Conservation (phyloP, 23 red algal genomes). For the Gracilaria caudata region DNA sequence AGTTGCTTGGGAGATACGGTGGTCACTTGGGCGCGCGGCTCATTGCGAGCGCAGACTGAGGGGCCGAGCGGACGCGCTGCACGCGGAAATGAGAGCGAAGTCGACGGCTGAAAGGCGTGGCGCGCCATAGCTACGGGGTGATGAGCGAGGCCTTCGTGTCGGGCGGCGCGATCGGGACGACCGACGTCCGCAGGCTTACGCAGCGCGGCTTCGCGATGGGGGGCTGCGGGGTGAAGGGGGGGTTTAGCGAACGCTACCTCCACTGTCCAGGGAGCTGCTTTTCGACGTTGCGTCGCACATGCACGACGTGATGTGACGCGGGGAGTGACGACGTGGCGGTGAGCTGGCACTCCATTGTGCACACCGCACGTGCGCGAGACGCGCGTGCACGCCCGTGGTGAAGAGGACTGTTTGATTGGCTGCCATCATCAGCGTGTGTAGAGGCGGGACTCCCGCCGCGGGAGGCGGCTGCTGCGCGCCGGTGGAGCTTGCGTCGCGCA, state of each 20-base stretch:
- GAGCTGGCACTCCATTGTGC: not conserved
- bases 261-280: too few species aligned
- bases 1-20: constrained; percentile 33
- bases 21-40: not conserved
- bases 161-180: not conserved
- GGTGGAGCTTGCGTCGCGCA: too few species aligned
- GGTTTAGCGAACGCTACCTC: too few species aligned
- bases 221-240: too few species aligned
- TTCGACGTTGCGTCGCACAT: too few species aligned
- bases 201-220: too few species aligned
- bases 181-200: too few species aligned
- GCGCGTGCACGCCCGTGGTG: too few species aligned
- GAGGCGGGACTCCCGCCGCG: not conserved
- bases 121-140: not conserved
- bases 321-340: not conserved
- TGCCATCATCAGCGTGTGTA: too few species aligned
- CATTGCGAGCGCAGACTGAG: not conserved
- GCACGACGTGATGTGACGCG: too few species aligned
- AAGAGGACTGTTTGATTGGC: not conserved
- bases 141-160: too few species aligned
- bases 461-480: too few species aligned
- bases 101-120: not conserved
- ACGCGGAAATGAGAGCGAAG: not conserved
- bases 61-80: not conserved
- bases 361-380: not conserved